Percentiles rank a stretch among this genome's conserved stretches.
phyloP scores from a whole-genome alignment of 2,329 filamentous ascomycete species.

The Cladosporium sp. region DNA sequence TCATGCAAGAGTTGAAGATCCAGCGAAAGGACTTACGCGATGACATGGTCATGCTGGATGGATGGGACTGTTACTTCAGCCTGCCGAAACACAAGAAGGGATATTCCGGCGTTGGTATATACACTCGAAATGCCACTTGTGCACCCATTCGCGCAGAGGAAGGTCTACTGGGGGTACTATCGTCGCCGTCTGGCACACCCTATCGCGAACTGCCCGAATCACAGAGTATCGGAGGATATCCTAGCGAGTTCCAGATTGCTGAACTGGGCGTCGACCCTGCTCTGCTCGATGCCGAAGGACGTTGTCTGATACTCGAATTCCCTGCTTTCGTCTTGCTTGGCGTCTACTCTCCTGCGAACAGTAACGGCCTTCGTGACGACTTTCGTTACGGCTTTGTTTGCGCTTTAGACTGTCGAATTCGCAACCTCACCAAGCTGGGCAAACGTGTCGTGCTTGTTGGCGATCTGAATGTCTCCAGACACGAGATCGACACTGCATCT shows the following conservation, averaged over 20 bases:
- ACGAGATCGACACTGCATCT: slow-evolving; percentile 71
- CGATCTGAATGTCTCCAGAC: slow-evolving; percentile 75
- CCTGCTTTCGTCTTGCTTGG: slow-evolving; percentile 91
- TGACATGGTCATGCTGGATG: slow-evolving; percentile 91
- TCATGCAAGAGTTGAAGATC: slow-evolving; percentile 96
- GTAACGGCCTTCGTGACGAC: slow-evolving; percentile 76
- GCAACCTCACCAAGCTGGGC: slow-evolving; percentile 74
- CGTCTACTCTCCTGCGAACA: slow-evolving; percentile 85
- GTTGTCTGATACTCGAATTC: slow-evolving; percentile 88
- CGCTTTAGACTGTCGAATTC: slow-evolving; percentile 74
- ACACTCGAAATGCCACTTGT: slow-evolving; percentile 82
- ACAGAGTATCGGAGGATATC: slow-evolving; percentile 86
- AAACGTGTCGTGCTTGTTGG: slow-evolving; percentile 84
- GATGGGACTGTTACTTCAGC: slow-evolving; percentile 96
- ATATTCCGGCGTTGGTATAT: slow-evolving; percentile 93
- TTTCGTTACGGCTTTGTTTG: slow-evolving; percentile 78
- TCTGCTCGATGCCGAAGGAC: slow-evolving; percentile 81
- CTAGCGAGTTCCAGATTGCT: slow-evolving; percentile 62
- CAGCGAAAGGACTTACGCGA: slow-evolving; percentile 86
- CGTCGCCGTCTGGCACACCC: slow-evolving; percentile 62
- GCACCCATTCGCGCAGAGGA: slow-evolving; percentile 87
- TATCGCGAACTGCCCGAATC: slow-evolving; percentile 72
- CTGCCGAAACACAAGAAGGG: slow-evolving; percentile 92
- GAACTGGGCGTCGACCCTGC: slow-evolving; percentile 62
- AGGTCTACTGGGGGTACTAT: slow-evolving; percentile 80